Evolutionary conservation across 2,329 filamentous ascomycete genomes (phyloP).

Genomic region (Epichloe glyceriae): DNA sequence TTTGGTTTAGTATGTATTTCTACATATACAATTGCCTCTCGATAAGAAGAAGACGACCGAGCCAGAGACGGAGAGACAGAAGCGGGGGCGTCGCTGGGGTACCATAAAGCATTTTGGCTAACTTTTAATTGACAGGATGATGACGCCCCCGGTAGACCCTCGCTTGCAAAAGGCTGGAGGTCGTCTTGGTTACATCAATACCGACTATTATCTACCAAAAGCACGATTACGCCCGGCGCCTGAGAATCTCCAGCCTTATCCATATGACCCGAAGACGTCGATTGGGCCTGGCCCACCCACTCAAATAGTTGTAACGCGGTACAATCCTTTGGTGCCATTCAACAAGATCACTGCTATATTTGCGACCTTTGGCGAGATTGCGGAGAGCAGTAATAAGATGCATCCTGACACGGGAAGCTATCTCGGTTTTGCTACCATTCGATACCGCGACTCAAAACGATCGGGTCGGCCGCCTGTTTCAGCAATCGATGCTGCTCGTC

Average conservation of each 20-base stretch:
- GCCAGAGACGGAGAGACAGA: background rate
- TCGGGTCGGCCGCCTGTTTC: conserved; percentile 34
- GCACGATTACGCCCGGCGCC: conserved; percentile 58
- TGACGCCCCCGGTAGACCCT: conserved; percentile 69
- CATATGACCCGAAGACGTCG: conserved; percentile 70
- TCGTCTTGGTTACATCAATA: conserved; percentile 52
- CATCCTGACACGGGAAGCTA: conserved; percentile 91
- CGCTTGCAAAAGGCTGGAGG: conserved; percentile 57
- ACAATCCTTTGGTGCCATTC: conserved; percentile 78
- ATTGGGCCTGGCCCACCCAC: conserved; percentile 81
- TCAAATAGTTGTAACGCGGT: conserved; percentile 89
- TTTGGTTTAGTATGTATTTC: conserved; percentile 53
- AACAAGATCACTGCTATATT: conserved; percentile 66
- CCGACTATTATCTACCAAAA: conserved; percentile 57
- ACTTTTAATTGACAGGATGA: conserved; percentile 54
- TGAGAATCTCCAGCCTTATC: conserved; percentile 70
- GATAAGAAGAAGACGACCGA: conserved; percentile 7
- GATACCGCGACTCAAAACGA: conserved; percentile 62
- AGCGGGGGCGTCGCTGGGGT: conserved; percentile 47
- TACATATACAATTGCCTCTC: conserved; percentile 22
- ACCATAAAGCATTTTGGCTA: conserved; percentile 35
- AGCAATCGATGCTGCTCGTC: conserved; percentile 69
- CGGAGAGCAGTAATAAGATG: conserved; percentile 83
- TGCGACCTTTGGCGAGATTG: conserved; percentile 72
- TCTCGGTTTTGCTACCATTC: conserved; percentile 83